phyloP scores from a whole-genome alignment of 768 basidiomycete species.

The Collybia nuda region DNA sequence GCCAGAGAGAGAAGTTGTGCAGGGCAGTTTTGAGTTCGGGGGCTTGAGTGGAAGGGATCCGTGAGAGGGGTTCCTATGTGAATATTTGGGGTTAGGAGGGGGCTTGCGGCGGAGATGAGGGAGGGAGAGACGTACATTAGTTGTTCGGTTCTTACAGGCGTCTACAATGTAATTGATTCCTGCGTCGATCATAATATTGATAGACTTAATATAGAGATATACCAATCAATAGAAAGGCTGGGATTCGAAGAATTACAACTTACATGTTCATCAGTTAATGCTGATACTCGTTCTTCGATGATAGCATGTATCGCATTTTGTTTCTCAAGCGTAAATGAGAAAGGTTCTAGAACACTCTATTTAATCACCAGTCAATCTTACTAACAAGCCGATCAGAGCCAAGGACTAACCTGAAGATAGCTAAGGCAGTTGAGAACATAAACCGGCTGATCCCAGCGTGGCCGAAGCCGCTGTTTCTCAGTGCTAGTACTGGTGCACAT shows the following conservation, averaged over 20 bases:
- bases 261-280: constrained; percentile 84
- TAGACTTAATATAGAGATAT: constrained; percentile 32
- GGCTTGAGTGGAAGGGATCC: constrained; percentile 64
- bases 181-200: constrained; percentile 52
- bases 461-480: constrained; percentile 53
- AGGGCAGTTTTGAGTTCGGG: constrained; percentile 62
- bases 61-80: constrained; percentile 69
- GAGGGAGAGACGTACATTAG: constrained; percentile 32
- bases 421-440: constrained; percentile 86
- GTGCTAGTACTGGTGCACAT: constrained; percentile 72
- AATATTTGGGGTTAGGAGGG: not conserved
- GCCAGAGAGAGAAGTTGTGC: constrained; percentile 77
- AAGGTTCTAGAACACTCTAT: constrained; percentile 66
- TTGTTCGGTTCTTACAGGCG: constrained; percentile 37
- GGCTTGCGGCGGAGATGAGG: too few relatives aligned
- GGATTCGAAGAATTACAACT: constrained; percentile 24
- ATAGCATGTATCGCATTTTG: constrained; percentile 53
- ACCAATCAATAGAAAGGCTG: constrained; percentile 1
- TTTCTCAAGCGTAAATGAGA: constrained; percentile 66
- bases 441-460: constrained; percentile 77
- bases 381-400: not conserved
- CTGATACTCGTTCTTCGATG: constrained; percentile 60
- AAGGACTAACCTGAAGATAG: constrained; percentile 68
- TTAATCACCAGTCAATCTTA: constrained; percentile 3
- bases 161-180: constrained; percentile 48